Evolutionary conservation across 139 green algal genomes (phyloP), one percentile per base, ranked within the genome.

Genomic region (Marvania coccoides): DNA sequence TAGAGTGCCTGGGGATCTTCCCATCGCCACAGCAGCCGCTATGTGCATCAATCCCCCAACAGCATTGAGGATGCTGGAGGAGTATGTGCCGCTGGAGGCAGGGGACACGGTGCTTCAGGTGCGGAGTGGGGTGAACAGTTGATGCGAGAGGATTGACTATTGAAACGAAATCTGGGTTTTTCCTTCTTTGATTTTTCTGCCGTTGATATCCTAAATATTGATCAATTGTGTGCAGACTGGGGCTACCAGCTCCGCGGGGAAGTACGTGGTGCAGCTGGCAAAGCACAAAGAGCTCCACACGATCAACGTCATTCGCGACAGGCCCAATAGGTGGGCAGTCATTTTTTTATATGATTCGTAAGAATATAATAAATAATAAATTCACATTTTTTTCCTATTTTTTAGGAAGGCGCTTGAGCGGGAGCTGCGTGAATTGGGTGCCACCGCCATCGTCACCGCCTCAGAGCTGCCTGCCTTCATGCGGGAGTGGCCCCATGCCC

Each of bases 71-170:
- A 80, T 97, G 79, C 67, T 97, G 54, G 72, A 88, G 42, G 74
- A 83, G 40, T 95, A 93, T 84, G 82, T 89, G 30, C n/a, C 81
- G 4, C 81, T 97, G 62, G 5, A 78, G 19, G 39, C 58, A 4
- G 91, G 91, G 5, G 89, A 96, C 64, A 83, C 89, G 1, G 71
- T 98, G 5, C 71, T 96, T n/a, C 91, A 97, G 66, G n/a, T n/a
- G n/a, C n/a, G n/a, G n/a, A 97, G 94, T 61, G 90, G 87, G 0
- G 90, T 82, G 14, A 95, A 81, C 53, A 93, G n/a, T n/a, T n/a
- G n/a, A n/a, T n/a, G n/a, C n/a, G n/a, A n/a, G n/a, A n/a, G n/a
- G n/a, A n/a, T n/a, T n/a, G n/a, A n/a, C n/a, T n/a, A n/a, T n/a
- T n/a, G n/a, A n/a, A n/a, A n/a, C n/a, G n/a, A n/a, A n/a, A n/a